Evolutionary conservation across 75 land plant genomes (phyloP).

Genomic region (Ceratopteris richardii): DNA sequence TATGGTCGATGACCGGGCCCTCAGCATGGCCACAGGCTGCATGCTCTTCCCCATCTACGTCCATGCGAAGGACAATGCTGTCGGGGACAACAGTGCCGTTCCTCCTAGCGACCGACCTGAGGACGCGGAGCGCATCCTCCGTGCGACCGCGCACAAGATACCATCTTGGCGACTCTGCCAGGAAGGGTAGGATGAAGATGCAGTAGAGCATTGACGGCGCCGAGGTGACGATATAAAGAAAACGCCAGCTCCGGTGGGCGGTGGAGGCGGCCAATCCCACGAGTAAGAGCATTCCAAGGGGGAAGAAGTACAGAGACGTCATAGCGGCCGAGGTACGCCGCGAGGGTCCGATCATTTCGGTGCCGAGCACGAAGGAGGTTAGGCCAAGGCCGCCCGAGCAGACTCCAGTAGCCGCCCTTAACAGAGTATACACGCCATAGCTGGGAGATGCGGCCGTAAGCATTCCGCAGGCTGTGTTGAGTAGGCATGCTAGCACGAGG

Average conservation of each 20-base stretch:
- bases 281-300: slow-evolving; percentile 54
- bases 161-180: slow-evolving; percentile 86
- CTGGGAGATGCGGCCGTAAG: slow-evolving; percentile 50
- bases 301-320: slow-evolving; percentile 91
- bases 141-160: slow-evolving; percentile 54
- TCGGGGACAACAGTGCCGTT: slow-evolving; percentile 49
- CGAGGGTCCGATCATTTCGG: slow-evolving; percentile 70
- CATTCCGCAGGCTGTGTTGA: slow-evolving; percentile 45
- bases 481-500: slow-evolving; percentile 36
- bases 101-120: slow-evolving; percentile 38
- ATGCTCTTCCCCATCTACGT: too few species aligned
- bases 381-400: slow-evolving; percentile 71
- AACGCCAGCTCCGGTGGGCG: slow-evolving; percentile 41
- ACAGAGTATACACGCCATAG: slow-evolving; percentile 46
- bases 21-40: too few species aligned
- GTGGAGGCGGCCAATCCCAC: slow-evolving; percentile 44
- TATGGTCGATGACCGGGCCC: too few species aligned
- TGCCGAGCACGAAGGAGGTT: slow-evolving; percentile 75
- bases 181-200: slow-evolving; percentile 52
- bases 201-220: slow-evolving; percentile 59
- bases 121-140: slow-evolving; percentile 48
- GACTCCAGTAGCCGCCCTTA: slow-evolving; percentile 64
- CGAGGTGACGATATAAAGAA: slow-evolving; percentile 57
- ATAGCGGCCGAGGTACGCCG: slow-evolving; percentile 77
- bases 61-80: slow-evolving; percentile 4